These are phyloP conservation scores for Tuber borchii DNA, from an alignment of 495 filamentous ascomycete species.

Conservation along the genomic window DNA sequence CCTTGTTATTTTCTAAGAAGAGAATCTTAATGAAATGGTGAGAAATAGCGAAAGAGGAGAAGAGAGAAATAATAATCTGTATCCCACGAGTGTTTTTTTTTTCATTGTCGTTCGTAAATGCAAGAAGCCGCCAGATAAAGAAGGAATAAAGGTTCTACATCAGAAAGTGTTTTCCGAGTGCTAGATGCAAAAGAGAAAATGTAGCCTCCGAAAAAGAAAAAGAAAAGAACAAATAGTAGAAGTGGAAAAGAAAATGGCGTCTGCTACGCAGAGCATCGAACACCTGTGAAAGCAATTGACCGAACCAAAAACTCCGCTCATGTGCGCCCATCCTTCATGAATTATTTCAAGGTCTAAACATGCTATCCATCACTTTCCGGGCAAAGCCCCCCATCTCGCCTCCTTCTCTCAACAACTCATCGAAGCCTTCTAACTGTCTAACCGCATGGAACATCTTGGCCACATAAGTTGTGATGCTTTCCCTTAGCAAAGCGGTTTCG, in stretches of 20 bases:
- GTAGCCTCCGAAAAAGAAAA: constrained; percentile 32
- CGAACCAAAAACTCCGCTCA: constrained; percentile 11
- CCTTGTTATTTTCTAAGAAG: constrained; percentile 32
- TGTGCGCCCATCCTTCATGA: not conserved
- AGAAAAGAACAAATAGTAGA: not conserved
- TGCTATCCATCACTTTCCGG: constrained; percentile 42
- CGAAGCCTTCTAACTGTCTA: constrained; percentile 37
- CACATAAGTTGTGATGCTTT: constrained; percentile 39
- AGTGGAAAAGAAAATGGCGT: constrained; percentile 23
- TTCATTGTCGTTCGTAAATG: constrained; percentile 21
- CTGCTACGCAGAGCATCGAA: constrained; percentile 19
- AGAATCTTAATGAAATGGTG: constrained; percentile 30
- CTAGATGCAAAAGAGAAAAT: constrained; percentile 30
- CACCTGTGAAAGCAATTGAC: constrained; percentile 15
- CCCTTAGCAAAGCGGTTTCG: constrained; percentile 38
- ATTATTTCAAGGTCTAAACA: constrained; percentile 37
- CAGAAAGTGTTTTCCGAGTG: constrained; percentile 30
- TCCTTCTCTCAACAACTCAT: constrained; percentile 40
- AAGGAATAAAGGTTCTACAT: constrained; percentile 25
- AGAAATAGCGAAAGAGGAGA: constrained; percentile 19
- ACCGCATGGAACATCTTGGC: constrained; percentile 43
- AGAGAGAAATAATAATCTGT: constrained; percentile 21
- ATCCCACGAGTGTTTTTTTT: constrained; percentile 25
- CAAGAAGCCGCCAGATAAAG: constrained; percentile 31
- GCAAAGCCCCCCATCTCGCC: constrained; percentile 42